A percentile compares a stretch with the other conserved stretches of the same genome.
Evolutionary conservation across 2,329 filamentous ascomycete species (phyloP).

Genomic region (Arthrobotrys iridis): DNA sequence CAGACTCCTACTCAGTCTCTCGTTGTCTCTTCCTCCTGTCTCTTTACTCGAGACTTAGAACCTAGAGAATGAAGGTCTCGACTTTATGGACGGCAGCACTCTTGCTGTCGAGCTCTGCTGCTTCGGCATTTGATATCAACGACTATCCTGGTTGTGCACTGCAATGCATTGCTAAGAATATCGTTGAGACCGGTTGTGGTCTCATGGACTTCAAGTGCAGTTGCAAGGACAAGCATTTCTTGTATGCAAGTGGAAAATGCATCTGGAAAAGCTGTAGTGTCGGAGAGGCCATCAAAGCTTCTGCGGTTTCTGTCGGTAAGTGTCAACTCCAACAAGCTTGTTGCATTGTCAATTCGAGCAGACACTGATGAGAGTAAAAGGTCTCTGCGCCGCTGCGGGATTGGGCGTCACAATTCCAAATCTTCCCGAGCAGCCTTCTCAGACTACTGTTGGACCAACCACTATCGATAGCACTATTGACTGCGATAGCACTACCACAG

Average conservation of each 20-base stretch:
- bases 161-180: slow-evolving; percentile 50
- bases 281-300: slow-evolving; percentile 37
- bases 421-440: slow-evolving; percentile 22
- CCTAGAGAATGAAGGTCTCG: slow-evolving; percentile 47
- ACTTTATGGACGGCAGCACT: slow-evolving; percentile 41
- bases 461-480: slow-evolving; percentile 48
- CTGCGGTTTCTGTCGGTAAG: slow-evolving; percentile 44
- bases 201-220: slow-evolving; percentile 55
- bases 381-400: slow-evolving; percentile 38
- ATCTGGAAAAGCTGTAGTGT: slow-evolving; percentile 49
- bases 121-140: slow-evolving; percentile 46
- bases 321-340: background rate
- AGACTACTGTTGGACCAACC: slow-evolving; percentile 36
- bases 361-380: slow-evolving; percentile 20
- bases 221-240: slow-evolving; percentile 53
- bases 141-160: slow-evolving; percentile 49
- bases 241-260: slow-evolving; percentile 44
- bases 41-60: slow-evolving; percentile 29
- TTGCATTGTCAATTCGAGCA: background rate
- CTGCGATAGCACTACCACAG: slow-evolving; percentile 50
- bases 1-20: slow-evolving; percentile 54
- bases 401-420: slow-evolving; percentile 36
- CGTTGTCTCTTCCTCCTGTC: slow-evolving; percentile 48
- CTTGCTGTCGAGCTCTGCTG: slow-evolving; percentile 42
- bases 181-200: slow-evolving; percentile 50